phyloP scores from a whole-genome alignment of 106 monocot genomes.

The Hemerocallis citrina region DNA sequence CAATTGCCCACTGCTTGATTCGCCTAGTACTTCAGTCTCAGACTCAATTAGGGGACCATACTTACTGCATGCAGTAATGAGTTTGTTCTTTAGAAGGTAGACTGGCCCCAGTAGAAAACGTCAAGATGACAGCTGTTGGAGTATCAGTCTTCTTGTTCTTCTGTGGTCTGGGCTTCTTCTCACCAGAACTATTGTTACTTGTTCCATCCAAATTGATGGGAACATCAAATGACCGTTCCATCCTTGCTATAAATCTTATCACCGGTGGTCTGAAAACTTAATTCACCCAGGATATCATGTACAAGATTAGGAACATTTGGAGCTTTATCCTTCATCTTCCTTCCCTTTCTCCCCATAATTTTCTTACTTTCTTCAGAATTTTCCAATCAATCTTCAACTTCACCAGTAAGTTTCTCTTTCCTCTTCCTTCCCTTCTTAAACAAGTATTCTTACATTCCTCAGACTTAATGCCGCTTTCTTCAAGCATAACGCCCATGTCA shows the following conservation, averaged over 20 bases:
- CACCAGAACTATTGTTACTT: neutral
- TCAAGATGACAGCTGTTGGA: constrained; percentile 12
- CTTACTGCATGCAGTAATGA: constrained; percentile 12
- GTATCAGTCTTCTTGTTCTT: constrained; percentile 2
- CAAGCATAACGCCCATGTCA: neutral
- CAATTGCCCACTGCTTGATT: constrained; percentile 17
- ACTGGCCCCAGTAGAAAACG: constrained; percentile 10
- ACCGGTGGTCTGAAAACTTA: too few relatives aligned
- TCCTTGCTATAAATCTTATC: neutral
- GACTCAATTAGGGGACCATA: constrained; percentile 13
- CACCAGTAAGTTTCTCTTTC: neutral
- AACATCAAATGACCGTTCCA: constrained; percentile 1
- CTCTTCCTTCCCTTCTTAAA: neutral
- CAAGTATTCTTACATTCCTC: too few relatives aligned
- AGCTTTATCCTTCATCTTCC: neutral
- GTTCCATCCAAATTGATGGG: neutral
- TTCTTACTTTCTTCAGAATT: too few relatives aligned
- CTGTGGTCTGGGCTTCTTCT: constrained; percentile 3
- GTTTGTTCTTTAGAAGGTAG: constrained; percentile 20
- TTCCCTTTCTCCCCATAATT: constrained; percentile 7
- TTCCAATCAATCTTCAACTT: constrained; percentile 2
- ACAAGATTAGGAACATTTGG: too few relatives aligned
- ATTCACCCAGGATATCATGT: too few relatives aligned
- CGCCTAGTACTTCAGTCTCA: constrained; percentile 4
- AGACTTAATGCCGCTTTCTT: neutral